phyloP scores from a whole-genome alignment of 2,329 filamentous ascomycete species.

The Westerdykella aurantiaca region DNA sequence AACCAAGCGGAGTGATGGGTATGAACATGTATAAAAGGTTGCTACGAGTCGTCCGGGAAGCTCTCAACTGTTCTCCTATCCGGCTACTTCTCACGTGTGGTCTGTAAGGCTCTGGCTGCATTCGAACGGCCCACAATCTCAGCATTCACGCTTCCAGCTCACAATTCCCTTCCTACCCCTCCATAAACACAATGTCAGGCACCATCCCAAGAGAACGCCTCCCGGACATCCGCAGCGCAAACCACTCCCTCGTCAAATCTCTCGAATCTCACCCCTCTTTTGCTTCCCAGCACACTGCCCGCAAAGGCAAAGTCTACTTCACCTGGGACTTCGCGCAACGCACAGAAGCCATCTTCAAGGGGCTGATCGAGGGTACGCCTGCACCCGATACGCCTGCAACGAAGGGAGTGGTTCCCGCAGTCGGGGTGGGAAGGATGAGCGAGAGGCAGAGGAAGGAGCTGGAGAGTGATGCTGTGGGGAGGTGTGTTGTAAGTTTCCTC shows the following conservation, averaged over 20 bases:
- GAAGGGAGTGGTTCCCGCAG: slow-evolving; percentile 3
- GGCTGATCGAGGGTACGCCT: slow-evolving; percentile 7
- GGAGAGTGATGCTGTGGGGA: slow-evolving; percentile 8
- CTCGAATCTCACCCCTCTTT: slow-evolving; percentile 11
- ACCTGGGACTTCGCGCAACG: slow-evolving; percentile 12
- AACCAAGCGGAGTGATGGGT: no score
- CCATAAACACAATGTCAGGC: no score
- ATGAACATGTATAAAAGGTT: no score
- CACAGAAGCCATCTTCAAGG: slow-evolving; percentile 12
- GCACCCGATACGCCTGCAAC: slow-evolving; percentile 9
- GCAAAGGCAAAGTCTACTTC: slow-evolving; percentile 13
- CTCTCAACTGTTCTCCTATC: no score
- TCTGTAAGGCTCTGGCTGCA: no score
- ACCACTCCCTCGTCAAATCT: slow-evolving; percentile 8
- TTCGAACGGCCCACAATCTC: neutral
- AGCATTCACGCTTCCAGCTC: neutral
- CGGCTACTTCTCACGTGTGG: no score
- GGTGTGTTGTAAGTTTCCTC: slow-evolving; percentile 5
- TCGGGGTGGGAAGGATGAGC: slow-evolving; percentile 6
- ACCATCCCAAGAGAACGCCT: slow-evolving; percentile 1
- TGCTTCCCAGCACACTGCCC: slow-evolving; percentile 4
- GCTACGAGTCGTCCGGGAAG: no score
- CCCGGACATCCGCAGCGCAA: slow-evolving; percentile 5
- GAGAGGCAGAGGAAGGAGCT: slow-evolving; percentile 7
- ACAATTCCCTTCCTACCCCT: neutral